Percentiles rank a stretch among this genome's conserved stretches.
Conservation (phyloP, 768 basidiomycete species). For the Tulasnella sp. region DNA sequence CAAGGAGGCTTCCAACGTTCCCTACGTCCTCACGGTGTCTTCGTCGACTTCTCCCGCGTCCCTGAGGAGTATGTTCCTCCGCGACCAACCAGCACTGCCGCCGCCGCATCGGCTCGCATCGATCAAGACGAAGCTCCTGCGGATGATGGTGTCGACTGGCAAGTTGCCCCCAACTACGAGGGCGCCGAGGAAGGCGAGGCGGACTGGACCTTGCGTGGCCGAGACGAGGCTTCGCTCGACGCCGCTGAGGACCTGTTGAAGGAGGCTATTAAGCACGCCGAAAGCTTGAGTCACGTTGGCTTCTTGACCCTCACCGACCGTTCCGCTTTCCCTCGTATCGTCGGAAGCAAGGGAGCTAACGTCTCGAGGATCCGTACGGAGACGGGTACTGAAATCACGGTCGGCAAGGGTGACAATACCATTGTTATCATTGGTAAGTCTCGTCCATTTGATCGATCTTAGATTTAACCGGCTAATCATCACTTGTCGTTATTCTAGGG, state of each 20-base stretch:
- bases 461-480: neutral
- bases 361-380: constrained; percentile 82
- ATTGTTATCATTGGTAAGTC: constrained; percentile 80
- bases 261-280: constrained; percentile 68
- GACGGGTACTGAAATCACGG: constrained; percentile 88
- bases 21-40: constrained; percentile 76
- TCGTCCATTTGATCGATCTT: neutral
- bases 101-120: constrained; percentile 65
- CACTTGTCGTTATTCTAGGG: constrained; percentile 45
- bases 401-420: constrained; percentile 80
- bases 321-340: constrained; percentile 85
- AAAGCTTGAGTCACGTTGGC: constrained; percentile 71
- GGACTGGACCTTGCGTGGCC: constrained; percentile 79
- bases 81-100: constrained; percentile 46
- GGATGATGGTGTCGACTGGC: constrained; percentile 59
- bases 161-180: constrained; percentile 72
- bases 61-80: constrained; percentile 61
- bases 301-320: constrained; percentile 81
- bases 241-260: constrained; percentile 63
- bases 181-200: constrained; percentile 79
- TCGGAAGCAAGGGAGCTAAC: constrained; percentile 87
- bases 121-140: constrained; percentile 53
- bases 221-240: constrained; percentile 71
- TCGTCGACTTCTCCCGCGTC: constrained; percentile 69
- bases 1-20: constrained; percentile 84